Base-by-base conservation (phyloP, 768 basidiomycete species). In the Pulveroboletus frians region DNA sequence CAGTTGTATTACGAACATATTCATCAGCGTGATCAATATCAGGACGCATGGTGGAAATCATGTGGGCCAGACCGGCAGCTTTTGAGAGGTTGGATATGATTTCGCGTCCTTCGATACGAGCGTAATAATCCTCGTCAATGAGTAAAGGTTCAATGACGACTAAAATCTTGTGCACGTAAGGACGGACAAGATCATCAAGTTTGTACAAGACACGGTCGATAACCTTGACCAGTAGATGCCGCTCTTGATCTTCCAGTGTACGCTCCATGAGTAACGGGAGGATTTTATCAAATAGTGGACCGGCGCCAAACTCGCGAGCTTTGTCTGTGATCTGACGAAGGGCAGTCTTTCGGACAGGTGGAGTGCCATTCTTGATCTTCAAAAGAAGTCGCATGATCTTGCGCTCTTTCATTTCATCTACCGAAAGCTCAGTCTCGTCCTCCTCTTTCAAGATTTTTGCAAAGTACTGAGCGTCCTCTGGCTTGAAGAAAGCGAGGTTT, bases 41-140 rank as follows among this genome's bases (percentile, higher is more conserved):
- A 3, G 96, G 95, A 59, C 95, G 88, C 95, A 99, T 98, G 17
- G 95, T 99, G 31, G 96, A 99, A 61, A 99, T 99, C 96, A 99
- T 98, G 72, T 99, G 96, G 3, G 96, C 95, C 21, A 99, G 85
- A 70, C 96, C 96, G 27, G 94, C 95, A 10, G 96, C 96, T 70
- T 98, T 99, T 26, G 96, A 95, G 36, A 98, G 75, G 69, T 98
- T 99, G 60, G 92, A 95, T 58, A 98, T 99, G 66, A 99, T 98
- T 74, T 99, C 96, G 30, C 95, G 92, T 56, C 96, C 96, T 73
- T 98, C 96, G 37, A 97, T 93, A 68, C 92, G 90, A 39, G 88
- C 88, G 58, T 91, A 92, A 69, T 92, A 92, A 66, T 98, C 96
- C 68, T 97, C 95, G 68, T 99, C 95, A 62, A 98, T 98, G 64